phyloP scores from a whole-genome alignment of 2,329 filamentous ascomycete species.

The Diplodia scrobiculata region DNA sequence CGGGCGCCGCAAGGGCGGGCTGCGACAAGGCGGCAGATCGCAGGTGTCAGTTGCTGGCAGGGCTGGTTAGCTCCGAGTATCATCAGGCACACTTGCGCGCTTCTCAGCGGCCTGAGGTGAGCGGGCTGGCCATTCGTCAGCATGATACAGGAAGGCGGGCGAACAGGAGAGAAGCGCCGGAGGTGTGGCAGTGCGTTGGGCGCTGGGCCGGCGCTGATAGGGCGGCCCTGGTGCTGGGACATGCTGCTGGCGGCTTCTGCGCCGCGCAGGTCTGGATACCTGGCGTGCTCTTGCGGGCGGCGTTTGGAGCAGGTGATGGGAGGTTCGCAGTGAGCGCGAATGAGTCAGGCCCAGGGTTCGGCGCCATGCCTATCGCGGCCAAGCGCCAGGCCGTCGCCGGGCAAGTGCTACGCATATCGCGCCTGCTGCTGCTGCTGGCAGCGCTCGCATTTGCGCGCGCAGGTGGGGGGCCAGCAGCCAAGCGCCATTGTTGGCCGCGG shows the following conservation, averaged over 20 bases:
- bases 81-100: slow-evolving; percentile 29
- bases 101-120: slow-evolving; percentile 29
- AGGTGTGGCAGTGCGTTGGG: slow-evolving; percentile 28
- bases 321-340: slow-evolving; percentile 11
- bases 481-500: slow-evolving; percentile 15
- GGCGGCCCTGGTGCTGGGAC: slow-evolving; percentile 11
- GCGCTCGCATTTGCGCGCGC: slow-evolving; percentile 1
- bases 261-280: slow-evolving; percentile 24
- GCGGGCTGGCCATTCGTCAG: slow-evolving; percentile 21
- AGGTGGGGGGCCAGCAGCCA: slow-evolving; percentile 15
- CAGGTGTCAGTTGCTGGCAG: slow-evolving; percentile 29
- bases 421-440: slow-evolving; percentile 4
- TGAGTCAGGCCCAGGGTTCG: slow-evolving; percentile 26
- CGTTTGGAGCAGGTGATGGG: slow-evolving; percentile 26
- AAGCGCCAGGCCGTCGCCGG: slow-evolving; percentile 1
- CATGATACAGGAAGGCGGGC: slow-evolving; percentile 24
- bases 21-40: slow-evolving; percentile 30
- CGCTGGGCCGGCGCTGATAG: slow-evolving; percentile 16
- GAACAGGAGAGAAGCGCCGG: slow-evolving; percentile 22
- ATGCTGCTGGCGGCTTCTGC: slow-evolving; percentile 19
- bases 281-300: slow-evolving; percentile 24
- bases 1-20: slow-evolving; percentile 28
- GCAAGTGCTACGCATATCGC: slow-evolving; percentile 20
- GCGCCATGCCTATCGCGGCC: slow-evolving; percentile 21
- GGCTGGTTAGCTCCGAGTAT: slow-evolving; percentile 28